Conservation (phyloP, 441 rosid species). For the Kokia cookei region DNA sequence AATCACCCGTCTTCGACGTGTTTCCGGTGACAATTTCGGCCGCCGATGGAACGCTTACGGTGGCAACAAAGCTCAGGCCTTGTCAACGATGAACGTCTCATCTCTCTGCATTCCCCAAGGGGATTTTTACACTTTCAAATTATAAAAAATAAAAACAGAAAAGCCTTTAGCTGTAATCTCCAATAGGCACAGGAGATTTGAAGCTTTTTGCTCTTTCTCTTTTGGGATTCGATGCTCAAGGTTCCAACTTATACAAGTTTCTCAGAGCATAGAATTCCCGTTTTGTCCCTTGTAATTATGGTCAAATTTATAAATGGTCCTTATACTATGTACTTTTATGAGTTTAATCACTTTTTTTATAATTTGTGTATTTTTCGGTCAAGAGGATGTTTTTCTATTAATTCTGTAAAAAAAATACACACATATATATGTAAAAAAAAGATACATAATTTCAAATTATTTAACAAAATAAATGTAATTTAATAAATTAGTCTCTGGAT, state of each 20-base stretch:
- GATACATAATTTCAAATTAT: too few relatives aligned
- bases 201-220: neutral
- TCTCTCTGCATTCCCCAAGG: conserved; percentile 86
- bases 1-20: conserved; percentile 98
- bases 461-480: too few relatives aligned
- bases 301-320: too few relatives aligned
- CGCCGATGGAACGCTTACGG: conserved; percentile 56
- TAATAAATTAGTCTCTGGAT: too few relatives aligned
- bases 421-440: too few relatives aligned
- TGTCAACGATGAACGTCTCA: conserved; percentile 45
- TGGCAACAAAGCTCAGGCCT: conserved; percentile 50
- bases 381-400: too few relatives aligned
- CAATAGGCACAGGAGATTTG: neutral
- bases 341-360: too few relatives aligned
- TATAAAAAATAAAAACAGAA: neutral
- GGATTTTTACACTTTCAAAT: neutral
- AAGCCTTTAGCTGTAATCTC: neutral
- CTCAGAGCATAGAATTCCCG: neutral
- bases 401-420: too few relatives aligned
- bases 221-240: neutral
- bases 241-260: neutral
- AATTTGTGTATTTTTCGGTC: too few relatives aligned
- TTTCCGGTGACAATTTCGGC: conserved; percentile 89
- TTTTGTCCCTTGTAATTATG: neutral
- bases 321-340: too few relatives aligned